Base-by-base conservation (phyloP, 2,329 filamentous ascomycete species). In the Colletotrichum eleusines region DNA sequence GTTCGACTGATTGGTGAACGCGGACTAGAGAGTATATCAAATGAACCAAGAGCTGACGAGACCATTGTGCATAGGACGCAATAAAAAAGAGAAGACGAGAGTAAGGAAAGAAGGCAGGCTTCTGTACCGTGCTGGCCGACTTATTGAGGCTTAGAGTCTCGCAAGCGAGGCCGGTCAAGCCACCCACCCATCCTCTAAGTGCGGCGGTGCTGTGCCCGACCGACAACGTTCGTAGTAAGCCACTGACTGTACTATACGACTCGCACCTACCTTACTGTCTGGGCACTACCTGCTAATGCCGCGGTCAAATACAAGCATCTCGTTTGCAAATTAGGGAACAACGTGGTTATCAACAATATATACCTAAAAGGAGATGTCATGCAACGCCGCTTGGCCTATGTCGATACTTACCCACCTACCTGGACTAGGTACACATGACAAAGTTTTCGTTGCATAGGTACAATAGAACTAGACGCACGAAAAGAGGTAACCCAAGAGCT, bases 121-220 rank as follows among this genome's bases (percentile, higher is more conserved):
- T 33, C 50, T 33, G 11, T 35, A 61, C 28, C 58, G 38, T 44
- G 44, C 8, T 23, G 31, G 3, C 31, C 33, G 16, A 26, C 14
- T 33, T 23, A n/a, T 44, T 31, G 31, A 35, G 18, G 8, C 14
- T 8, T 12, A 54, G 16, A 33, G 46, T 31, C 35, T 46, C 61
- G 20, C 58, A 42, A 38, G 7, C 35, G 42, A 44, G 48, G 54
- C 26, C 16, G 46, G 50, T 31, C 26, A 68, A 44, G 55, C 18
- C 31, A 12, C 18, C 8, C 40, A 44, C 42, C 8, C 31, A 2
- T n/a, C 42, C 38, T 55, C 67, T 48, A 50, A 67, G 67, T 57
- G 67, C 48, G 67, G 67, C 67, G 55, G 55, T 67, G 63, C 23
- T 61, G 44, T 57, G 57, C 28, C 67, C 55, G 16, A 44, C 18